Evolutionary conservation across 2,329 filamentous ascomycete genomes (phyloP).

Genomic region (Colletotrichum gigasporum): DNA sequence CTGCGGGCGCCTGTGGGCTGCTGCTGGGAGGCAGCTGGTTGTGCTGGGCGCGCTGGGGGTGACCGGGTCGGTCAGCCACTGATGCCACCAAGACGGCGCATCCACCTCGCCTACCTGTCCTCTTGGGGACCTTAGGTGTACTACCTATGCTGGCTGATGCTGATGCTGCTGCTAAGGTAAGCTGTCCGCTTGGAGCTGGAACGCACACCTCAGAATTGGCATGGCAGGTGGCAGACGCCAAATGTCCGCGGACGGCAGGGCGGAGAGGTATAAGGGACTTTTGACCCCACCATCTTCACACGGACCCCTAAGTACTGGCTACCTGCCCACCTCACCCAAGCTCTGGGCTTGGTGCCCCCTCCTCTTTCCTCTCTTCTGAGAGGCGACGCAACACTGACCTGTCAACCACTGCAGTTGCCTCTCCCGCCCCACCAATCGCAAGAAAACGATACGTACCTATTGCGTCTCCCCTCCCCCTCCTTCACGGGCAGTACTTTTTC

Average conservation of each 20-base stretch:
- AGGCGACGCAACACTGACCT: slow-evolving; percentile 14
- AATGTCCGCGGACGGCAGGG: slow-evolving; percentile 12
- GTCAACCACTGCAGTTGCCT: slow-evolving; percentile 25
- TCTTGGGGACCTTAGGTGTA: too few relatives aligned
- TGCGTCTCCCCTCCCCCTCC: slow-evolving; percentile 11
- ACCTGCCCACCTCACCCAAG: not conserved
- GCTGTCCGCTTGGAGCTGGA: slow-evolving; percentile 3
- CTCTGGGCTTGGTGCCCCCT: not conserved
- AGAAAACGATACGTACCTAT: slow-evolving; percentile 5
- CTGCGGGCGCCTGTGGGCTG: not conserved
- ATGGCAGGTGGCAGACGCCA: slow-evolving; percentile 28
- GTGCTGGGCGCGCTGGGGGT: not conserved
- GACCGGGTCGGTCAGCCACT: slow-evolving; percentile 23
- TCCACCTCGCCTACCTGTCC: not conserved
- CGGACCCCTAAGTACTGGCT: not conserved
- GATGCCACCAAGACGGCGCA: not conserved
- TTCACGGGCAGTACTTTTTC: slow-evolving; percentile 17
- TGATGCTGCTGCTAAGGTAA: slow-evolving; percentile 2
- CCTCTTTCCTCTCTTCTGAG: not conserved
- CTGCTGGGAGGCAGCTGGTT: not conserved
- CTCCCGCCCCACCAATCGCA: slow-evolving; percentile 5
- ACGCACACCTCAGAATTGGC: slow-evolving; percentile 25
- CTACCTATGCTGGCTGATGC: not conserved
- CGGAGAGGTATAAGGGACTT: not conserved
- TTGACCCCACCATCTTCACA: not conserved